A percentile compares a stretch with the other conserved stretches of the same genome.
These are phyloP conservation scores for Elasticomyces elasticus DNA, from an alignment of 495 filamentous ascomycete species.

Conservation along the genomic window DNA sequence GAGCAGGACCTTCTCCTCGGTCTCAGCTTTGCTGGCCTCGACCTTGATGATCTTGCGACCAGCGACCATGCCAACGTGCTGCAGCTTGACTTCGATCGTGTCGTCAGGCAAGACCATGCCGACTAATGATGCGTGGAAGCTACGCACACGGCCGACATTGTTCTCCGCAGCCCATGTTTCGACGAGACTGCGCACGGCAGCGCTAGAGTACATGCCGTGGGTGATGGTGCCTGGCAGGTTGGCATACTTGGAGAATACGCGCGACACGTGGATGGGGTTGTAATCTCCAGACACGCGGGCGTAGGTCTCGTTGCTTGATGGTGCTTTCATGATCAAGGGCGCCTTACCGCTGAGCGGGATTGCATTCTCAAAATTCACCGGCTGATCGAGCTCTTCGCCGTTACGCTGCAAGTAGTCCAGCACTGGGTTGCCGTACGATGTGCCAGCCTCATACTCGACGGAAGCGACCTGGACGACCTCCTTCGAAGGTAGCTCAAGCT, in stretches of 20 bases:
- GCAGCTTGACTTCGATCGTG: slow-evolving; percentile 81
- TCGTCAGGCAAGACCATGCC: slow-evolving; percentile 98
- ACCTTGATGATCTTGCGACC: slow-evolving; percentile 99
- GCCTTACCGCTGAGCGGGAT: slow-evolving; percentile 93
- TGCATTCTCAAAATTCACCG: slow-evolving; percentile 91
- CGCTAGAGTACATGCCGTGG: slow-evolving; percentile 98
- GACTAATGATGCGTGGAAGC: slow-evolving; percentile 87
- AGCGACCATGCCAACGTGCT: slow-evolving; percentile 94
- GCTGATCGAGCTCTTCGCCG: slow-evolving; percentile 89
- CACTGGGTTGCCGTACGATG: slow-evolving; percentile 90
- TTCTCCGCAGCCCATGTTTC: slow-evolving; percentile 99
- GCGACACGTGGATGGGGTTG: slow-evolving; percentile 97
- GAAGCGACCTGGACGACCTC: slow-evolving; percentile 93
- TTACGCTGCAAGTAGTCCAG: slow-evolving; percentile 91
- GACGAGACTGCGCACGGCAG: slow-evolving; percentile 92
- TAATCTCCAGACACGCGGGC: slow-evolving; percentile 95
- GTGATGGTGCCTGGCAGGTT: slow-evolving; percentile 93
- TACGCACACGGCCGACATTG: slow-evolving; percentile 91
- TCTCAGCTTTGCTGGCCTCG: slow-evolving; percentile 84
- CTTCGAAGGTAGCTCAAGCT: slow-evolving; percentile 92
- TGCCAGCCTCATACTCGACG: slow-evolving; percentile 83
- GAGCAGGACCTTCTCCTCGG: slow-evolving; percentile 86
- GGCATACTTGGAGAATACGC: slow-evolving; percentile 90
- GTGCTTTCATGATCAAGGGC: slow-evolving; percentile 73
- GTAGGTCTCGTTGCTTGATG: slow-evolving; percentile 96